These are phyloP conservation scores for Fraxinus floribunda DNA, from an alignment of 305 asterid species.

Conservation along the genomic window DNA sequence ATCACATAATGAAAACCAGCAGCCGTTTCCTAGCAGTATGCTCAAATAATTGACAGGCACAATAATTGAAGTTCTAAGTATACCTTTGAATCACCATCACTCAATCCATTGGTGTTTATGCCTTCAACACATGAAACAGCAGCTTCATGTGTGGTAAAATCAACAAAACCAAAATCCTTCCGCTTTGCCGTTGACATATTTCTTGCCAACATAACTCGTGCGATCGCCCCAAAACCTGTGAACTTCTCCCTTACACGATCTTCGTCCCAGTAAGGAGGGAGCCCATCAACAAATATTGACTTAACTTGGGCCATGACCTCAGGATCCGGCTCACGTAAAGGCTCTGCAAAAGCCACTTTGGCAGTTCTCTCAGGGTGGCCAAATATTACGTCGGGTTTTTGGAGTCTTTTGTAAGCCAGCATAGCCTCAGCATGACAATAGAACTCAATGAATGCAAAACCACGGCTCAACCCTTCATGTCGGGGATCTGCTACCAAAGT, in stretches of 20 bases:
- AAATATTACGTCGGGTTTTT: slow-evolving; percentile 56
- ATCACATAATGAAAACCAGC: slow-evolving; percentile 13
- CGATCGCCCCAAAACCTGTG: slow-evolving; percentile 49
- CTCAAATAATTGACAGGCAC: slow-evolving; percentile 5
- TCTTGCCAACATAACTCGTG: slow-evolving; percentile 47
- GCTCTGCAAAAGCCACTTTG: slow-evolving; percentile 73
- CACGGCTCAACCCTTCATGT: slow-evolving; percentile 65
- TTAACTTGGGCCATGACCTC: slow-evolving; percentile 70
- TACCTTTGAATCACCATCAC: slow-evolving; percentile 58
- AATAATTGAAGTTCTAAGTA: slow-evolving; percentile 17
- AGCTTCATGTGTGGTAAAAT: slow-evolving; percentile 57
- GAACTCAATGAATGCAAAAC: slow-evolving; percentile 65
- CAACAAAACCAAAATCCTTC: slow-evolving; percentile 69
- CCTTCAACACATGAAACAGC: slow-evolving; percentile 60
- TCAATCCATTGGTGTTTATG: slow-evolving; percentile 47
- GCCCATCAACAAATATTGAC: slow-evolving; percentile 66
- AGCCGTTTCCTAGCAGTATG: not conserved
- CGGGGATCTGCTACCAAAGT: slow-evolving; percentile 59
- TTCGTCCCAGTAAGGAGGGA: slow-evolving; percentile 68
- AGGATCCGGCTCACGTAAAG: slow-evolving; percentile 66
- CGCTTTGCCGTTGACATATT: slow-evolving; percentile 64
- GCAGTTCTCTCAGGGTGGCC: slow-evolving; percentile 69
- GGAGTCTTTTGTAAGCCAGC: slow-evolving; percentile 61
- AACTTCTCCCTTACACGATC: slow-evolving; percentile 47
- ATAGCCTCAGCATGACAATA: slow-evolving; percentile 56